Base-by-base conservation (phyloP, 1,284 basidiomycete species). In the Trametes versicolor region DNA sequence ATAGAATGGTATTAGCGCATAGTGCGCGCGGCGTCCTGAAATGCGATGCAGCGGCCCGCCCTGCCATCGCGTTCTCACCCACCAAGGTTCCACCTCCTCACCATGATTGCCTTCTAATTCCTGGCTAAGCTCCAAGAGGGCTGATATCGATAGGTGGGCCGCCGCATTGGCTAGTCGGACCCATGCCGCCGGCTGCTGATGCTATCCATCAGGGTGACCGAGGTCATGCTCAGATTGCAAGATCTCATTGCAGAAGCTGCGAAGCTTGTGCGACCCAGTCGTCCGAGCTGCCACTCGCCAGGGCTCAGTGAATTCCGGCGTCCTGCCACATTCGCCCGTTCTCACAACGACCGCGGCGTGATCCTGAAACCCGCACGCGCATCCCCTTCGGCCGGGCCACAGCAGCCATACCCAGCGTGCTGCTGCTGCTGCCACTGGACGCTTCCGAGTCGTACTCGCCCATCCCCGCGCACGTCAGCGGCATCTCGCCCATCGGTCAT, bases 261-360 rank as follows among this genome's bases (percentile, higher is more conserved):
- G 65, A 66, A 67, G 56, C 60, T 51, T 51, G 39, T 36, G 41
- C 27, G 54, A 23, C 54, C 50, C 15, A 43, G 19, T 55, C 53
- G 25, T 13, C n/a, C n/a, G n/a, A n/a, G 53, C 15, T 27, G 25
- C 37, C 12, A 37, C 23, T 25, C 37, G 36, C 53, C 27, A 32
- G 27, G 27, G 7, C 36, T 25, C 21, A 55, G 39, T 15, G 9
- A 41, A 25, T 52, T 55, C 52, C 57, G 34, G 36, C 48, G 41
- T 25, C 48, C 57, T 50, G 41, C 29, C 43, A 34, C 15, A 55
- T 62, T 62, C 60, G 50, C 29, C 58, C 60, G 62, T 68, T 68
- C 67, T 59, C 67, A 68, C 62, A 52, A 55, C 67, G 62, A 66
- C 67, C 60, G 60, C 53, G 43, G 37, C 62, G 68, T 69, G 68